phyloP scores from a whole-genome alignment of 208 protist species.

The Strigomonas culicis region DNA sequence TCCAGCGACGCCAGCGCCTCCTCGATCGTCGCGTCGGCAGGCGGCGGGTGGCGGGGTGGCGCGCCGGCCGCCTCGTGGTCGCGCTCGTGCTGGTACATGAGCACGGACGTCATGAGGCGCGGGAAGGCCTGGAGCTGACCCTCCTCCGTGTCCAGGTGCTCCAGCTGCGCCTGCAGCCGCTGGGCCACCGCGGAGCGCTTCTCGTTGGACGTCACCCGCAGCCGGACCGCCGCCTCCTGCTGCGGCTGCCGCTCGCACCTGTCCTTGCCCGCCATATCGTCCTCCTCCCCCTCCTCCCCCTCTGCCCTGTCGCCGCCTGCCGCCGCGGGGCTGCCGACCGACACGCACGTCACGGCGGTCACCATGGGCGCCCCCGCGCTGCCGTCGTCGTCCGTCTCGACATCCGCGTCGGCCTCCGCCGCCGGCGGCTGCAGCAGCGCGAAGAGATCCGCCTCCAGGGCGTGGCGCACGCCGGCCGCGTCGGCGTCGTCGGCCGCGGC shows the following conservation, averaged over 20 bases:
- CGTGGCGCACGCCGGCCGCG: background rate
- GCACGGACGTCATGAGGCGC: background rate
- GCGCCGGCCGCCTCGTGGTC: background rate
- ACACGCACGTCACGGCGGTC: background rate
- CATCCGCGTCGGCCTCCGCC: constrained; percentile 6
- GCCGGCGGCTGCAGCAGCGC: constrained; percentile 15
- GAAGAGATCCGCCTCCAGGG: constrained; percentile 17
- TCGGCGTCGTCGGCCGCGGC: background rate
- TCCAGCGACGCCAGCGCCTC: constrained; percentile 19
- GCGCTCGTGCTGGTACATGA: background rate
- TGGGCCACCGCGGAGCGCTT: constrained; percentile 34
- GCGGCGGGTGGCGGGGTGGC: background rate
- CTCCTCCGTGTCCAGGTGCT: constrained; percentile 6
- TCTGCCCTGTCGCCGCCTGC: constrained; percentile 8
- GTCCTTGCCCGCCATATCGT: background rate
- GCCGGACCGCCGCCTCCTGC: constrained; percentile 4
- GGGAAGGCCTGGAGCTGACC: background rate
- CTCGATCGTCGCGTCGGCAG: background rate
- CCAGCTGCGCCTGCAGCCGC: constrained; percentile 37
- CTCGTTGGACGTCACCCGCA: constrained; percentile 34
- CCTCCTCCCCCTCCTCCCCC: constrained; percentile 8
- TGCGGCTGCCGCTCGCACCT: background rate
- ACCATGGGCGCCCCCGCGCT: background rate
- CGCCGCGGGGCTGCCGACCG: background rate
- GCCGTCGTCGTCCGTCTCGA: constrained; percentile 1